Conservation (phyloP, 1,284 basidiomycete species). For the Stygiomarasmius scandens region DNA sequence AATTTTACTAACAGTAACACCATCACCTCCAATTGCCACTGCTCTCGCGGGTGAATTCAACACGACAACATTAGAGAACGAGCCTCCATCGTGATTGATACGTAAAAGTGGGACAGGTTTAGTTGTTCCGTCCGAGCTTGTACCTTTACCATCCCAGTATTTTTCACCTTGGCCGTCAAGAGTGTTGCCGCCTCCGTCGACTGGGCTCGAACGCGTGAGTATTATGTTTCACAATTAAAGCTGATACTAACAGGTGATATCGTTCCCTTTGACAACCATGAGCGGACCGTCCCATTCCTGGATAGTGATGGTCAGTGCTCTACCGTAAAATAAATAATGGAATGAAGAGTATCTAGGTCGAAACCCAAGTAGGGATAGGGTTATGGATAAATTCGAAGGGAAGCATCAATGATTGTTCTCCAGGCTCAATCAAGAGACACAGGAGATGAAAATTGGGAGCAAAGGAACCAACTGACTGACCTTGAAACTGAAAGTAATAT, state of each 20-base stretch:
- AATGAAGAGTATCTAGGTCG: slow-evolving; percentile 4
- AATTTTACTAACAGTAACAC: slow-evolving; percentile 6
- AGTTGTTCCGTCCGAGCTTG: slow-evolving; percentile 2
- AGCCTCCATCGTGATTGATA: slow-evolving; percentile 8
- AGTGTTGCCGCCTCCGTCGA: slow-evolving; percentile 8
- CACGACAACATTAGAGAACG: slow-evolving; percentile 10
- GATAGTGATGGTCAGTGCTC: too few species aligned
- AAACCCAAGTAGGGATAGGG: too few species aligned
- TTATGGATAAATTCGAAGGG: too few species aligned
- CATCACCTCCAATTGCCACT: slow-evolving; percentile 4
- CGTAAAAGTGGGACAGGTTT: slow-evolving; percentile 10
- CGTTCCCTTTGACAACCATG: slow-evolving; percentile 10
- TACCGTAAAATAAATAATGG: slow-evolving; percentile 30
- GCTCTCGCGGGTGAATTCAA: slow-evolving; percentile 8
- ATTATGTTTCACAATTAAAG: neutral
- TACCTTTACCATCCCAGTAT: slow-evolving; percentile 13
- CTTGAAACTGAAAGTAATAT: slow-evolving; percentile 10
- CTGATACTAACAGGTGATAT: slow-evolving; percentile 15
- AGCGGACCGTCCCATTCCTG: slow-evolving; percentile 13
- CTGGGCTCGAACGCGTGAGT: neutral
- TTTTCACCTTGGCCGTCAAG: slow-evolving; percentile 7
- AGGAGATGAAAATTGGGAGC: too few species aligned
- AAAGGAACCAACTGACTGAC: neutral
- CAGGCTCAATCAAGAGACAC: too few species aligned
- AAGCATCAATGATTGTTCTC: too few species aligned